Conservation (phyloP, 73 alveolate genomes). For the Paramecium sonneborni region DNA sequence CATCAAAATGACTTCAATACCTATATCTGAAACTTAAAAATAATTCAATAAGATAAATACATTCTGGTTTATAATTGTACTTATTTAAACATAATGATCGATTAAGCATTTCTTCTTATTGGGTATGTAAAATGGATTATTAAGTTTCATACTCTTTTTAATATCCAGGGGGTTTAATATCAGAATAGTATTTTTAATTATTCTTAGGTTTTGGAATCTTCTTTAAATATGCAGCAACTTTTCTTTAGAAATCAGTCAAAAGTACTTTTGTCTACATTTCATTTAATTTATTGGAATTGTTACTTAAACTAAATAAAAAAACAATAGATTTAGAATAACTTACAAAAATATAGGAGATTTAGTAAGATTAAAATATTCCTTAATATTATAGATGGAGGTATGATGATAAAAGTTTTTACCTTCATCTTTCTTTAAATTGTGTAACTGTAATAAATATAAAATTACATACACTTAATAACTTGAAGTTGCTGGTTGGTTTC, state of each 20-base stretch:
- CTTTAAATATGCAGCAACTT: background rate
- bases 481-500: background rate
- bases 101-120: background rate
- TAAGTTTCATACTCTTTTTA: background rate
- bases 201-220: background rate
- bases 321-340: background rate
- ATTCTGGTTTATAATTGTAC: background rate
- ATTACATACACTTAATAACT: background rate
- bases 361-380: background rate
- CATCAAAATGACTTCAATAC: background rate
- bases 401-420: slow-evolving; percentile 23
- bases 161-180: background rate
- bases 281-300: background rate
- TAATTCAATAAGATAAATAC: background rate
- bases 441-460: background rate
- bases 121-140: background rate
- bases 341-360: slow-evolving; percentile 12
- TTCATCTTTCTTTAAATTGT: background rate
- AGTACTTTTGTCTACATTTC: background rate
- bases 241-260: background rate
- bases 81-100: background rate
- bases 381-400: background rate
- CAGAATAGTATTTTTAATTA: background rate
- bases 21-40: background rate
- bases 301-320: background rate